Conservation (phyloP, 108 stramenopile genomes). For the Cyclotella sp. region DNA sequence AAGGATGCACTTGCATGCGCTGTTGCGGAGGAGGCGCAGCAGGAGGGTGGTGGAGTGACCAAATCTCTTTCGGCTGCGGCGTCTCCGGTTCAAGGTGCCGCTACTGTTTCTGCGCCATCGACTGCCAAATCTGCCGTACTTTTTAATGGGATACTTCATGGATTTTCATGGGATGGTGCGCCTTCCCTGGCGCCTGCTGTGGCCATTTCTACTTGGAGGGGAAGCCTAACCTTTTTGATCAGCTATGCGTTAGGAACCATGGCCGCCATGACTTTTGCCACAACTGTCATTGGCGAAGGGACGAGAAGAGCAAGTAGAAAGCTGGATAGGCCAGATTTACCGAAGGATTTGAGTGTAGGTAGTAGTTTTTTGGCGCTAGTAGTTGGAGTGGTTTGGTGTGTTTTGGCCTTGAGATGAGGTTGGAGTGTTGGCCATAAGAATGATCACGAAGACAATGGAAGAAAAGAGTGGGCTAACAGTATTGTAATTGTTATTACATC, state of each 20-base stretch:
- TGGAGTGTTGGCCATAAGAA: too few species aligned
- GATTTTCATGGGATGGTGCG: constrained; percentile 97
- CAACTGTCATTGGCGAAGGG: constrained; percentile 87
- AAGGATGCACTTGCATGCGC: constrained; percentile 1
- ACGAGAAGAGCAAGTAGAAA: constrained; percentile 80
- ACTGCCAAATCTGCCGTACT: constrained; percentile 83
- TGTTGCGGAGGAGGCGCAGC: too few species aligned
- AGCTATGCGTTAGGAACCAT: constrained; percentile 96
- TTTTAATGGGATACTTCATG: constrained; percentile 94
- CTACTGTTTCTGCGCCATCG: constrained; percentile 34
- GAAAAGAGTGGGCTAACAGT: too few species aligned
- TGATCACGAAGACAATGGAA: too few species aligned
- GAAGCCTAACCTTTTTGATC: constrained; percentile 86
- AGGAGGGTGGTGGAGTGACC: not conserved
- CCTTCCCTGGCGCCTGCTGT: constrained; percentile 94
- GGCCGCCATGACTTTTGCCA: constrained; percentile 84
- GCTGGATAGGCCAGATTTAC: constrained; percentile 86
- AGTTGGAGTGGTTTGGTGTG: constrained; percentile 88
- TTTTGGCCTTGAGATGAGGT: constrained; percentile 54
- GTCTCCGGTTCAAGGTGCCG: not conserved
- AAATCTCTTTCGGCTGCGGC: constrained; percentile 26
- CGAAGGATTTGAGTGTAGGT: constrained; percentile 79
- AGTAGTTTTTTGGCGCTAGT: constrained; percentile 81
- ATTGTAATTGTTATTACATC: too few species aligned
- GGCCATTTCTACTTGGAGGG: constrained; percentile 89